phyloP scores from a whole-genome alignment of 257 asterid genomes.

The Solanum ahanhuiri region DNA sequence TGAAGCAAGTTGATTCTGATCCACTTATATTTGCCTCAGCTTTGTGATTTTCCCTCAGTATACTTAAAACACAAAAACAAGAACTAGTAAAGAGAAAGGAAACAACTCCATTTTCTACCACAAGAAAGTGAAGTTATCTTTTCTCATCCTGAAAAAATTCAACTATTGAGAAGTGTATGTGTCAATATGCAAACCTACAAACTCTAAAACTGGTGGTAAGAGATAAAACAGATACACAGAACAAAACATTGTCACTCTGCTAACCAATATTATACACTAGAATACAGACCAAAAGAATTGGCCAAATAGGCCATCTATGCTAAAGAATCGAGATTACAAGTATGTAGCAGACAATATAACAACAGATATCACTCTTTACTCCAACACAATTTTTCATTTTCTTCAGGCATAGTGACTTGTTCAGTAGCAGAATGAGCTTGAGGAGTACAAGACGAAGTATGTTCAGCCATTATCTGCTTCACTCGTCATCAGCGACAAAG shows the following conservation, averaged over 20 bases:
- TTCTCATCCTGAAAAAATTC: neutral
- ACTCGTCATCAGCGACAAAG: slow-evolving; percentile 72
- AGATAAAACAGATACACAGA: neutral
- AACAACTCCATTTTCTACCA: neutral
- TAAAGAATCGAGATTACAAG: neutral
- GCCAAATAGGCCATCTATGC: neutral
- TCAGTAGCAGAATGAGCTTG: neutral
- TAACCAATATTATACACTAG: neutral
- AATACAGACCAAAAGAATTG: neutral
- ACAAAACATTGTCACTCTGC: neutral
- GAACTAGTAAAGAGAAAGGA: neutral
- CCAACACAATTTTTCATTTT: neutral
- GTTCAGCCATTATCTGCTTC: slow-evolving; percentile 3
- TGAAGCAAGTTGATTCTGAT: neutral
- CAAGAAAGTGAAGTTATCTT: neutral
- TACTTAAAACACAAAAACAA: neutral
- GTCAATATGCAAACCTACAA: neutral
- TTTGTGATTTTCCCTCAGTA: neutral
- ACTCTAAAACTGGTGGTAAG: neutral
- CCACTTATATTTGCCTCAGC: neutral
- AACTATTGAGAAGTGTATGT: neutral
- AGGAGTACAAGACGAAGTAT: neutral
- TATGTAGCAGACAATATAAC: neutral
- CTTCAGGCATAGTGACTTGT: neutral
- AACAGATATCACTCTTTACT: neutral